A percentile compares a stretch with the other conserved stretches of the same genome.
Conservation (phyloP, 1,139 yeast species). For the Candida neerlandica region DNA sequence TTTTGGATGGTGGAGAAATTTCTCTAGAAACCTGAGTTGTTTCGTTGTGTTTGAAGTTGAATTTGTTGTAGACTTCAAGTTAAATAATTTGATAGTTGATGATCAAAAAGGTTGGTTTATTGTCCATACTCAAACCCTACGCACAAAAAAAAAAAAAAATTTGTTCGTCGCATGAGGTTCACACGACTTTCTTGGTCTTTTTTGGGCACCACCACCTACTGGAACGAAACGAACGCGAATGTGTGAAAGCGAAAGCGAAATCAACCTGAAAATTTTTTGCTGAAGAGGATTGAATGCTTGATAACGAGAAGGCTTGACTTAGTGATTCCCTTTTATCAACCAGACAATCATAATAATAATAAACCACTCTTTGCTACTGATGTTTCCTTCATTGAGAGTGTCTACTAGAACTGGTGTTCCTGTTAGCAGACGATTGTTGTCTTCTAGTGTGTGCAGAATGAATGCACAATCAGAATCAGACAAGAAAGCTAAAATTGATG, state of each 20-base stretch:
- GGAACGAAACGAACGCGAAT: too few species aligned
- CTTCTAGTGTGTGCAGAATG: background rate
- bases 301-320: background rate
- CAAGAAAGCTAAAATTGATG: background rate
- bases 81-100: too few species aligned
- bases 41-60: too few species aligned
- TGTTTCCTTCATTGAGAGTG: constrained; percentile 7
- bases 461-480: background rate
- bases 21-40: too few species aligned
- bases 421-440: background rate
- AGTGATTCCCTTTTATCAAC: background rate
- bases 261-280: background rate
- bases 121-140: too few species aligned
- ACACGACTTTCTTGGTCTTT: background rate
- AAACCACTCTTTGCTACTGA: background rate
- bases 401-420: background rate
- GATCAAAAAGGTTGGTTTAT: too few species aligned
- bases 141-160: background rate
- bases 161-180: background rate
- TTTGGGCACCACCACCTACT: too few species aligned
- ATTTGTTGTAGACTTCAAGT: too few species aligned
- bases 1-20: too few species aligned
- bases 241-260: background rate
- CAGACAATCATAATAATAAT: too few species aligned
- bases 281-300: background rate